Evolutionary conservation across 108 stramenopile genomes (phyloP).

Genomic region (Nitzschia inconspicua): DNA sequence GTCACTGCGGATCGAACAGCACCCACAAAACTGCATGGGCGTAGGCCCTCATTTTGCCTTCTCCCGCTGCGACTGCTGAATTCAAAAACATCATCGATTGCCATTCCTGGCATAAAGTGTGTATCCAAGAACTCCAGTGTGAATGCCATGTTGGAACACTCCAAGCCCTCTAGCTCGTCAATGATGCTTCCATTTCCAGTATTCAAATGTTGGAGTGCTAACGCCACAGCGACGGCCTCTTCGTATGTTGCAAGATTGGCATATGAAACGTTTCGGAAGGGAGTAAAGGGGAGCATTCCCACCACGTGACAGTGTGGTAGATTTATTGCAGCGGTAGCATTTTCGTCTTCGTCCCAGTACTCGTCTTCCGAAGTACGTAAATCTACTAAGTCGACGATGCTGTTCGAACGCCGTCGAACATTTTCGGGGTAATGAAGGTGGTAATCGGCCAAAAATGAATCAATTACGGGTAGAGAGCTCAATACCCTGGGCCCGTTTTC

Average conservation of each 20-base stretch:
- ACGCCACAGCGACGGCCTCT: not conserved
- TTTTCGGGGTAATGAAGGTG: too few relatives aligned
- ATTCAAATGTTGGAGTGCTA: not conserved
- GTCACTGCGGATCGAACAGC: constrained; percentile 28
- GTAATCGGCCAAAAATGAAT: too few relatives aligned
- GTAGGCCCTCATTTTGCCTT: not conserved
- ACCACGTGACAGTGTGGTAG: not conserved
- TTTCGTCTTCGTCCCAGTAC: too few relatives aligned
- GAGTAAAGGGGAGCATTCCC: not conserved
- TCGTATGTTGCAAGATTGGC: not conserved
- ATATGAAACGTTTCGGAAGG: not conserved
- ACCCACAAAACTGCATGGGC: constrained; percentile 51
- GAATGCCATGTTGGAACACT: not conserved
- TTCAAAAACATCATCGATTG: not conserved
- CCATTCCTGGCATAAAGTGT: not conserved
- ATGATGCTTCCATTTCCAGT: not conserved
- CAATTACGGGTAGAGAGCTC: too few relatives aligned
- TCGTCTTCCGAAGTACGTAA: too few relatives aligned
- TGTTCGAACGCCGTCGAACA: too few relatives aligned
- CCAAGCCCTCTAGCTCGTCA: not conserved
- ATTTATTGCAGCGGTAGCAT: too few relatives aligned
- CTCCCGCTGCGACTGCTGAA: not conserved
- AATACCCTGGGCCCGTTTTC: too few relatives aligned
- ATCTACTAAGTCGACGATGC: too few relatives aligned
- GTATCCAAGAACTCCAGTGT: not conserved